Evolutionary conservation across 495 filamentous ascomycete species (phyloP), one percentile per base, ranked within the genome.

Genomic region (Trichoderma gamsii): DNA sequence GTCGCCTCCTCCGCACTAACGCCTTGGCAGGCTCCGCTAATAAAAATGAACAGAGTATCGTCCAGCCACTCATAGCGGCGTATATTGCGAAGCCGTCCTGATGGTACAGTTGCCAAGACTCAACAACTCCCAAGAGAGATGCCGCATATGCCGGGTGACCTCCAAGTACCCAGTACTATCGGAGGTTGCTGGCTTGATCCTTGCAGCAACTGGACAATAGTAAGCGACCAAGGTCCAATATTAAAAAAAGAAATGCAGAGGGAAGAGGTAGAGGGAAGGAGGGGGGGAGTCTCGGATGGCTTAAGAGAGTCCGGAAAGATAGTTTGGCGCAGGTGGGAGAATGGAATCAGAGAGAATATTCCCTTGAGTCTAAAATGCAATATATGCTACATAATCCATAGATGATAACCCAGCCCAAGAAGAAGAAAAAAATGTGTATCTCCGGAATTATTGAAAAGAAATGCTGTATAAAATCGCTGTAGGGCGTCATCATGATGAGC

Each of bases 31-130:
- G 8, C 25, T 18, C 56, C 25, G 25, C 56, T 32, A 32, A 61
- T 61, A 29, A 52, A 29, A 61, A 61, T 32, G 12, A 7, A 32
- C 11, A 32, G 56, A 61, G 13, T 3, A 61, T 61, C 56, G 27
- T 29, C 56, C 56, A 32, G 27, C 56, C 56, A 61, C 25, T 61
- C 56, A 61, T 18, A 27, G 56, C 56, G 2, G 27, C 25, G 56
- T 13, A 29, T 61, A 32, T 61, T 21, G 23, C 16, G 29, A 25
- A 61, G 7, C 56, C 56, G 25, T 61, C 56, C 11, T 32, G 56
- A 27, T 32, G 25, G 56, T 29, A 61, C 12, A 29, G 27, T 61
- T 61, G 56, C 56, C 56, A 61, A 61, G 56, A 61, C 56, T 61
- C 21, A 21, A 52, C n/a, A 52, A 52, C 49, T 52, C 49, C 21